phyloP scores from a whole-genome alignment of 2,329 filamentous ascomycete species.

The Colletotrichum tropicicola region DNA sequence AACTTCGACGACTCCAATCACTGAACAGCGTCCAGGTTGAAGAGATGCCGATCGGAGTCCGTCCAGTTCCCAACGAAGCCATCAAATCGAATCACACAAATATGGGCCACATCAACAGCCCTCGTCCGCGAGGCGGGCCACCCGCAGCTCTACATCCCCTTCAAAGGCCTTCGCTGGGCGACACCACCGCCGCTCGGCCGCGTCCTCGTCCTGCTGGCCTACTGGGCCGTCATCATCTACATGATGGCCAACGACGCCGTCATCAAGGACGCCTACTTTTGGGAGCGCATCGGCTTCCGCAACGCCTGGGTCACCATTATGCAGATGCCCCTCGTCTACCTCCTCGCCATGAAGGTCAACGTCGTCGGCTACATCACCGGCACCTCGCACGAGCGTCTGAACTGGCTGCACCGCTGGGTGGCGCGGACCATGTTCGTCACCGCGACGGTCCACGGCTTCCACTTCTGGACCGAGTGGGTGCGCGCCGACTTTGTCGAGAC shows the following conservation, averaged over 20 bases:
- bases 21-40: conserved; percentile 49
- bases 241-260: conserved; percentile 63
- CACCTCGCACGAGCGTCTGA: conserved; percentile 73
- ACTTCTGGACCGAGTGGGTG: conserved; percentile 74
- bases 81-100: conserved; percentile 52
- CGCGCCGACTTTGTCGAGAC: conserved; percentile 65
- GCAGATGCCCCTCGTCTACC: conserved; percentile 71
- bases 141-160: conserved; percentile 60
- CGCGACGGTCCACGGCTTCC: conserved; percentile 74
- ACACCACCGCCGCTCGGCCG: conserved; percentile 68
- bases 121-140: conserved; percentile 64
- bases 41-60: conserved; percentile 51
- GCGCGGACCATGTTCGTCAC: conserved; percentile 75
- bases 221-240: conserved; percentile 68
- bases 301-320: conserved; percentile 73
- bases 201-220: conserved; percentile 59
- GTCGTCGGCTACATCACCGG: conserved; percentile 69
- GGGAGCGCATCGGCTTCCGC: conserved; percentile 73
- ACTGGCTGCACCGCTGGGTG: conserved; percentile 80
- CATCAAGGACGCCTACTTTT: conserved; percentile 63
- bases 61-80: conserved; percentile 62
- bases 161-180: conserved; percentile 60
- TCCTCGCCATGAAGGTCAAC: conserved; percentile 68
- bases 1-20: not conserved
- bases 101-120: conserved; percentile 68